phyloP scores from a whole-genome alignment of 495 filamentous ascomycete species.

The Penicillium waksmanii region DNA sequence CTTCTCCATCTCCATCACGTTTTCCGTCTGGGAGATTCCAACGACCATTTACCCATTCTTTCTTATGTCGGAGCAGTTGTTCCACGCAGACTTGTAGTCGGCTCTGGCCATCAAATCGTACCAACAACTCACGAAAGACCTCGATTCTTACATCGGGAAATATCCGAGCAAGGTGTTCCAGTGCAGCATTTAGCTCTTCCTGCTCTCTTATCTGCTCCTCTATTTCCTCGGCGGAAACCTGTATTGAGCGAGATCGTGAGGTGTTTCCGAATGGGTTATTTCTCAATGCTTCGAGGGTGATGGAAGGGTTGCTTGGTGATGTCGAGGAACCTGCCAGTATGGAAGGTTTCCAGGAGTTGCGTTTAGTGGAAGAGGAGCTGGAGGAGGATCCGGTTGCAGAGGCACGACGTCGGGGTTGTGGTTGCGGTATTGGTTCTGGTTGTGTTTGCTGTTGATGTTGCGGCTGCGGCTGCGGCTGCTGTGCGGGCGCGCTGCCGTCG shows the following conservation, averaged over 20 bases:
- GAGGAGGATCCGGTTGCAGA: constrained; percentile 22
- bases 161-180: constrained; percentile 70
- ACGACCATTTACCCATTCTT: constrained; percentile 73
- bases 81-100: constrained; percentile 84
- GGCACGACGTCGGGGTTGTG: constrained; percentile 23
- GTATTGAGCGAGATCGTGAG: constrained; percentile 35
- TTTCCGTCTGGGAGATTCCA: constrained; percentile 57
- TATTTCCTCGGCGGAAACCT: constrained; percentile 18
- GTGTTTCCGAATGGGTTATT: constrained; percentile 49
- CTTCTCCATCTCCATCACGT: constrained; percentile 19
- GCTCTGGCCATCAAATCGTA: constrained; percentile 79
- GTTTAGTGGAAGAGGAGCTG: constrained; percentile 31
- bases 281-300: constrained; percentile 47
- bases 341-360: constrained; percentile 19
- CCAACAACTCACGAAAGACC: constrained; percentile 89
- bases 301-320: constrained; percentile 33
- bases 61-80: constrained; percentile 75
- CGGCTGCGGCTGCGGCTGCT: neutral
- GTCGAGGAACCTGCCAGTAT: constrained; percentile 2
- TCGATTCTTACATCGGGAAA: constrained; percentile 89
- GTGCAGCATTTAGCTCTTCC: constrained; percentile 71
- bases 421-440: neutral
- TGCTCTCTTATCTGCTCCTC: constrained; percentile 50
- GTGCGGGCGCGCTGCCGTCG: constrained; percentile 22
- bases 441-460: neutral